A percentile compares a stretch with the other conserved stretches of the same genome.
Conservation (phyloP, 73 alveolate species). For the Effrenium voratum region DNA sequence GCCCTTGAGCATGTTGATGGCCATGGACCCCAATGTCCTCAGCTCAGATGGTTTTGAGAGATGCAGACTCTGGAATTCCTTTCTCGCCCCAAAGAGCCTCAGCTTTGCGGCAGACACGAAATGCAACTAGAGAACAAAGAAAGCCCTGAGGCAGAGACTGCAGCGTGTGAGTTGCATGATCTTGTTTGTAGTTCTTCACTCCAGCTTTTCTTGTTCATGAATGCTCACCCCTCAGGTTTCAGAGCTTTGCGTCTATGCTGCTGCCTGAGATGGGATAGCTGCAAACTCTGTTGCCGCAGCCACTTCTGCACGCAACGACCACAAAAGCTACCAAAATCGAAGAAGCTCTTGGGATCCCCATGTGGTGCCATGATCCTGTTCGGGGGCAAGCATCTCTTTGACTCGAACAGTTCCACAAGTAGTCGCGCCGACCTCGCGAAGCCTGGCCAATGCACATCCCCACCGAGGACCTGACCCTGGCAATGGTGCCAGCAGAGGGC, state of each 20-base stretch:
- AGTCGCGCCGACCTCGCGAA: too few species aligned
- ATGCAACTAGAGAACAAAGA: too few species aligned
- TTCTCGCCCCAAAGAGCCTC: too few species aligned
- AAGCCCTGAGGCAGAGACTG: neutral
- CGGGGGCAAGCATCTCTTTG: too few species aligned
- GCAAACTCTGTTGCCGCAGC: too few species aligned
- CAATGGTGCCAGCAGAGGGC: slow-evolving; percentile 92
- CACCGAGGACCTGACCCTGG: slow-evolving; percentile 81
- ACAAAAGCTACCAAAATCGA: too few species aligned
- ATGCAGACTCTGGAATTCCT: neutral
- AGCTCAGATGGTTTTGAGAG: neutral
- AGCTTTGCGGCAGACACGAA: too few species aligned
- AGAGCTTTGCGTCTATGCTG: slow-evolving; percentile 65
- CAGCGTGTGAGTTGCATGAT: neutral
- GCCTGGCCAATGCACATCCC: too few species aligned
- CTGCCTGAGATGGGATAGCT: slow-evolving; percentile 4
- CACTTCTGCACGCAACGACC: too few species aligned
- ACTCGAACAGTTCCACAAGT: too few species aligned
- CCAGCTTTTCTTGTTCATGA: neutral
- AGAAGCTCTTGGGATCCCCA: too few species aligned
- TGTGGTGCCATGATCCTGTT: too few species aligned
- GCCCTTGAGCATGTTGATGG: slow-evolving; percentile 89
- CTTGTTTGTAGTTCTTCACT: neutral
- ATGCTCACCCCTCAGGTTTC: slow-evolving; percentile 26
- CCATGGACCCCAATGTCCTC: slow-evolving; percentile 85